These are phyloP conservation scores for Globisporangium paroecandrum DNA, from an alignment of 352 stramenopile genomes.

Conservation along the genomic window DNA sequence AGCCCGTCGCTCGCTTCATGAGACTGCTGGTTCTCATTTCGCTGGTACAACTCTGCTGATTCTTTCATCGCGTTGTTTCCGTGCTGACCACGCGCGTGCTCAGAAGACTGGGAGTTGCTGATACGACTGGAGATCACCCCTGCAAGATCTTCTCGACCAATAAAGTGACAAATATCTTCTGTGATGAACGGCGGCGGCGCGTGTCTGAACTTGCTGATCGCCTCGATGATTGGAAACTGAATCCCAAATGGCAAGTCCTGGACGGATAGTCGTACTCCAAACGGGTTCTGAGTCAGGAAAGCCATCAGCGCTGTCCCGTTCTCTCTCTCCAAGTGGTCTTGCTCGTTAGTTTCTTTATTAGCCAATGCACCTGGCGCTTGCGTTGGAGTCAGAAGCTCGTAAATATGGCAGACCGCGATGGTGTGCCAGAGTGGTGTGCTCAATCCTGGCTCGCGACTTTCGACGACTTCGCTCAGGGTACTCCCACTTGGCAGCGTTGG, in stretches of 20 bases:
- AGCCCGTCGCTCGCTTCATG: slow-evolving; percentile 58
- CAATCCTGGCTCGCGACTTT: neutral
- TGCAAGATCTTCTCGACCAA: slow-evolving; percentile 60
- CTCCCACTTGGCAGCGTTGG: slow-evolving; percentile 20
- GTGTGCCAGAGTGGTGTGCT: slow-evolving; percentile 28
- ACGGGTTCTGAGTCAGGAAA: slow-evolving; percentile 42
- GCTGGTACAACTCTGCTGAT: slow-evolving; percentile 10
- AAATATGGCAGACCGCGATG: slow-evolving; percentile 37
- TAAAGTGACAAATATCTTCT: slow-evolving; percentile 49
- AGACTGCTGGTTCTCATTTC: slow-evolving; percentile 15
- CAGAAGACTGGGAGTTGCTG: neutral
- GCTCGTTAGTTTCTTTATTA: slow-evolving; percentile 1
- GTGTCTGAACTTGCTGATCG: slow-evolving; percentile 54
- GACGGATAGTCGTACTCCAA: slow-evolving; percentile 37
- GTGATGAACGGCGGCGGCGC: slow-evolving; percentile 55
- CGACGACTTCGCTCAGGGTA: neutral
- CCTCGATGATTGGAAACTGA: slow-evolving; percentile 52
- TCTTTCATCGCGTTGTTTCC: slow-evolving; percentile 4
- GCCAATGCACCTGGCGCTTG: neutral
- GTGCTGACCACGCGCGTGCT: neutral
- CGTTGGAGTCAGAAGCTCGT: slow-evolving; percentile 31
- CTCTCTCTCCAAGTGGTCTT: neutral
- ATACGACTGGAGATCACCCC: slow-evolving; percentile 12
- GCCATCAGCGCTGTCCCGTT: slow-evolving; percentile 36
- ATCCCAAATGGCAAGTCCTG: slow-evolving; percentile 58